Base-by-base conservation (phyloP, 148 eudicot species). In the Vaccinium macrocarpon region DNA sequence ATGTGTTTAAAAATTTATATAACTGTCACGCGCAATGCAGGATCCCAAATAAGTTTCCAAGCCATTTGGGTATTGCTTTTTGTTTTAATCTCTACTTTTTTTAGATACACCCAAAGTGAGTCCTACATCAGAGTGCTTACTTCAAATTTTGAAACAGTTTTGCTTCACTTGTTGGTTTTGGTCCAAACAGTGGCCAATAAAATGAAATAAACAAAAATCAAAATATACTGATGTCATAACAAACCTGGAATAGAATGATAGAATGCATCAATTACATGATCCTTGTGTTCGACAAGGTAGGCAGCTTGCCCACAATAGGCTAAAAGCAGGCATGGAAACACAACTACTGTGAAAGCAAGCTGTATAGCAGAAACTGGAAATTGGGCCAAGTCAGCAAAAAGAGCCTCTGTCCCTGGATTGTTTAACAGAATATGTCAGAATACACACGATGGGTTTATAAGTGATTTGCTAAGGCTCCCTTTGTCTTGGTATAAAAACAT, bases 241-340 rank as follows among this genome's bases (percentile, higher is more conserved):
- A 78, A 84, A 95, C 99, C 98, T 89, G 99, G 99, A 85, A 97
- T 97, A 27, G 99, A 97, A 70, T 90, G 98, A 86, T 97, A 97
- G 87, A 97, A 97, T 74, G 97, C 97, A 90, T 97, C 95, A 35
- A 46, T 51, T 7, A 90, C 96, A 87, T 97, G 99, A 10, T 90
- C 93, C 62, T 85, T 87, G 84, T 97, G 90, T 79, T 92, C 80
- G 89, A 91, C 90, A 70, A 97, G 96, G 86, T 95, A 97, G 35
- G 99, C 99, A 64, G 99, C 99, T 88, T 97, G 99, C 62, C 99
- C 99, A 55, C 93, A 89, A 91, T 97, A 97, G 82, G 98, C 97
- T 81, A 97, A 87, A 82, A 97, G 98, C 88, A 97, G 98, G 88
- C 97, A 93, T 79, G 99, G 99, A 84, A 97, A 97, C 46, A 97